phyloP scores from a whole-genome alignment of 148 eudicot species.

The Rhododendron mucronatum region DNA sequence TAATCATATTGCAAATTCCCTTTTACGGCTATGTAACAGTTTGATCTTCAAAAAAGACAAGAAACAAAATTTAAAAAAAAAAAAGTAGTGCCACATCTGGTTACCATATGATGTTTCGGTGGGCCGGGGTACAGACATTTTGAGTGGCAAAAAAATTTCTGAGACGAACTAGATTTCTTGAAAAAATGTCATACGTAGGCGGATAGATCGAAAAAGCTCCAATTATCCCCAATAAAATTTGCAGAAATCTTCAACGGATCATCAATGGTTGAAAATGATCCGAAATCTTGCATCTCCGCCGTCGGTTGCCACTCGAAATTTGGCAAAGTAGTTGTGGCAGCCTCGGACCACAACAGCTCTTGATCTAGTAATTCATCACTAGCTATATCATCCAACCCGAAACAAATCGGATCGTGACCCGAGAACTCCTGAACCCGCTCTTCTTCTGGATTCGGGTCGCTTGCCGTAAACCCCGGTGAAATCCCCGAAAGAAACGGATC shows the following conservation, averaged over 20 bases:
- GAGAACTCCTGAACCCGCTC: slow-evolving; percentile 30
- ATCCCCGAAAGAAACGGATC: slow-evolving; percentile 16
- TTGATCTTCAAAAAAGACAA: background rate
- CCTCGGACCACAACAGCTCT: slow-evolving; percentile 47
- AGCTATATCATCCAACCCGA: slow-evolving; percentile 18
- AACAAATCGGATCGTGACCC: slow-evolving; percentile 26
- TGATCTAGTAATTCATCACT: slow-evolving; percentile 31
- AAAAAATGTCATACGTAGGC: slow-evolving; percentile 34
- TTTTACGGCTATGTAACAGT: background rate
- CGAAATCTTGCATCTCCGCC: slow-evolving; percentile 43
- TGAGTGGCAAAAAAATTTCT: background rate
- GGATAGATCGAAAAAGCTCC: slow-evolving; percentile 54
- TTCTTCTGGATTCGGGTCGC: slow-evolving; percentile 18
- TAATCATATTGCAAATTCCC: background rate
- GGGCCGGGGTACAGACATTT: background rate
- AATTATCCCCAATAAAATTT: slow-evolving; percentile 30
- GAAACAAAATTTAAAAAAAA: background rate
- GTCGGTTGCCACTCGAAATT: slow-evolving; percentile 42
- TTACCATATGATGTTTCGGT: background rate
- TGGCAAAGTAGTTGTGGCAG: slow-evolving; percentile 23
- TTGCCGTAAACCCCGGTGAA: background rate
- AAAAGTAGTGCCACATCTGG: background rate
- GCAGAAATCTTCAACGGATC: slow-evolving; percentile 30
- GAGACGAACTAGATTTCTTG: slow-evolving; percentile 8
- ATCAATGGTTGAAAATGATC: slow-evolving; percentile 31